Percentiles rank a stretch among this genome's conserved stretches.
phyloP scores from a whole-genome alignment of 179 eudicot species.

The Beta corolliflora region DNA sequence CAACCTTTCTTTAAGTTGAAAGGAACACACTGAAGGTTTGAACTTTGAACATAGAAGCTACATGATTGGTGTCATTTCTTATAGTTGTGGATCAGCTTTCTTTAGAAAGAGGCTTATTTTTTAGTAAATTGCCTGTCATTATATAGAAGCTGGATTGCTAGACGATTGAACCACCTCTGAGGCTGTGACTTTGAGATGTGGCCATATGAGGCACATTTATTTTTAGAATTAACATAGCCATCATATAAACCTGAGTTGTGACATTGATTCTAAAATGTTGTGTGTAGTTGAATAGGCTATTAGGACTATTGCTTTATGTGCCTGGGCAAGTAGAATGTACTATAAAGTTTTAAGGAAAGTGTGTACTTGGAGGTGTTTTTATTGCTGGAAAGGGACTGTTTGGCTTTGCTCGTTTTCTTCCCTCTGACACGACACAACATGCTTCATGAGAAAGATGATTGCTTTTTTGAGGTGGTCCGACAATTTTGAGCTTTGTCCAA shows the following conservation, averaged over 20 bases:
- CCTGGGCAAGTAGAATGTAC: not conserved
- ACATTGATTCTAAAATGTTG: not conserved
- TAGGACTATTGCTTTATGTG: not conserved
- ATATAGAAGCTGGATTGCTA: not conserved
- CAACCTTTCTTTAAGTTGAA: no score
- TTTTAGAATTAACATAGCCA: not conserved
- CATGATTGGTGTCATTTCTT: not conserved
- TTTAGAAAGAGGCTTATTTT: not conserved
- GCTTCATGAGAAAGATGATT: not conserved
- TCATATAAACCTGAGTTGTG: not conserved
- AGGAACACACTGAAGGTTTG: no score
- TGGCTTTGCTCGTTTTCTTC: not conserved
- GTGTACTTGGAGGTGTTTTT: not conserved
- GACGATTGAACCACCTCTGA: not conserved
- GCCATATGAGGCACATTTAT: not conserved
- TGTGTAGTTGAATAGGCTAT: not conserved
- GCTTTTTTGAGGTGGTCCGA: not conserved
- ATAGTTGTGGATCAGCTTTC: no score
- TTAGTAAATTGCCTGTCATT: not conserved
- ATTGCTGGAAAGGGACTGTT: not conserved
- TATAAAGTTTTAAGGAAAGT: not conserved
- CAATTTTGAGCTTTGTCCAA: not conserved
- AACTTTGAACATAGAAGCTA: not conserved
- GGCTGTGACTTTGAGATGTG: not conserved
- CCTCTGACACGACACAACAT: not conserved